A percentile compares a stretch with the other conserved stretches of the same genome.
These are phyloP conservation scores for Pleurotus tuber-regium DNA, from an alignment of 768 basidiomycete genomes.

Conservation along the genomic window DNA sequence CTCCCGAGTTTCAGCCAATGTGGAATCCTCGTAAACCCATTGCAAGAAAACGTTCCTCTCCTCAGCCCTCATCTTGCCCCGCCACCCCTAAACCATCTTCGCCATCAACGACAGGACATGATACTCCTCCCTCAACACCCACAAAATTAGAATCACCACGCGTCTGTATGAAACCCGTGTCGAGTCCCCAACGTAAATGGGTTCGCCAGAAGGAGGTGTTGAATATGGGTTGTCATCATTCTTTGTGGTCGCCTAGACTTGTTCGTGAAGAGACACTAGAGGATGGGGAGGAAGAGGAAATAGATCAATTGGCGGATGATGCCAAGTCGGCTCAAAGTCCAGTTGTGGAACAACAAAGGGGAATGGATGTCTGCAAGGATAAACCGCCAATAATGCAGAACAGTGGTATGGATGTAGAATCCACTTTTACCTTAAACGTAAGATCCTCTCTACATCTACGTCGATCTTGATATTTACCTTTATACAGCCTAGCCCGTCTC, in stretches of 20 bases:
- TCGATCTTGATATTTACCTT: no score
- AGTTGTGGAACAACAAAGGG: no score
- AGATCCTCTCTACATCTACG: no score
- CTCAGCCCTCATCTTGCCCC: background rate
- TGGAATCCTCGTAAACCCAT: background rate
- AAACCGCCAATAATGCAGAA: no score
- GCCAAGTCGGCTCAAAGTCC: no score
- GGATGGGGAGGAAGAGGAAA: no score
- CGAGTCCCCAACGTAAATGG: background rate
- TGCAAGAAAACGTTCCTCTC: background rate
- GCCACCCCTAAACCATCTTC: background rate
- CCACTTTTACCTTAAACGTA: no score
- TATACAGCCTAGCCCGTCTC: no score
- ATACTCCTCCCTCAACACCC: background rate
- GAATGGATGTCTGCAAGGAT: no score
- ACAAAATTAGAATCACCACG: background rate
- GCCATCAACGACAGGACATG: background rate
- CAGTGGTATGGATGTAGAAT: no score
- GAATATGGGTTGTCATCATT: slow-evolving; percentile 1
- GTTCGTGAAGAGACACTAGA: background rate
- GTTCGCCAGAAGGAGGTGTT: background rate
- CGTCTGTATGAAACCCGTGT: background rate
- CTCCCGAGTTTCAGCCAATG: background rate
- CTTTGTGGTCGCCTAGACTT: background rate
- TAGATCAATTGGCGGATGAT: no score